Evolutionary conservation across 2,329 filamentous ascomycete genomes (phyloP), one percentile per base, ranked within the genome.

Genomic region (Huntiella abstrusa): DNA sequence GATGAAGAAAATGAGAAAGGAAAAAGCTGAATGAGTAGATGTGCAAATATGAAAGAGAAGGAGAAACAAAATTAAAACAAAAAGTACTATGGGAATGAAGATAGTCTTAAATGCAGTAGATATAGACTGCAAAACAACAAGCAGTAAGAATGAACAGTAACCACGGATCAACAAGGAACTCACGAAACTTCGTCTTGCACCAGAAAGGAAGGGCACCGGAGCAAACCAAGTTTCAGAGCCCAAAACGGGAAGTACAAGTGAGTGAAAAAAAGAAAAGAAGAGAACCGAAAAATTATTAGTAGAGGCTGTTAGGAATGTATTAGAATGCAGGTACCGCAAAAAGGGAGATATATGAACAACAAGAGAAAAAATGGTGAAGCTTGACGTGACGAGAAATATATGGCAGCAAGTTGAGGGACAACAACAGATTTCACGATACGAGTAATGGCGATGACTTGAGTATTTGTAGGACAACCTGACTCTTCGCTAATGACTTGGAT

Each of bases 161-260:
- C n/a, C 16, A 32, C 15, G 15, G 15, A 35, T 3, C 22, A 35
- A 19, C 5, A 34, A 32, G 33, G 22, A 16, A 43, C 12, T n/a
- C 34, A n/a, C 41, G 34, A 33, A 33, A 16, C 22, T 10, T 16
- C 34, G 8, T 7, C 13, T 34, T 35, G 22, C 41, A 38, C 41
- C 22, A 45, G 33, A 19, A 41, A 45, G 40, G 37, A 48, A 33
- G 35, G 12, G 40, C 17, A 37, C n/a, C n/a, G 34, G 22, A 43
- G 32, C n/a, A 16, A 13, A 43, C 41, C 41, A 43, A 43, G 12
- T 40, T 40, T 15, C 32, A 10, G 33, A 43, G 41, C 16, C 7
- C 41, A 17, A 43, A 34, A 34, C 4, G 32, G 17, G 41, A 16
- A 34, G 15, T n/a, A 34, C 12, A 42, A 39, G 44, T 28, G 40